Evolutionary conservation across 2,329 filamentous ascomycete species (phyloP).

Genomic region (Penicillium vulpinum): DNA sequence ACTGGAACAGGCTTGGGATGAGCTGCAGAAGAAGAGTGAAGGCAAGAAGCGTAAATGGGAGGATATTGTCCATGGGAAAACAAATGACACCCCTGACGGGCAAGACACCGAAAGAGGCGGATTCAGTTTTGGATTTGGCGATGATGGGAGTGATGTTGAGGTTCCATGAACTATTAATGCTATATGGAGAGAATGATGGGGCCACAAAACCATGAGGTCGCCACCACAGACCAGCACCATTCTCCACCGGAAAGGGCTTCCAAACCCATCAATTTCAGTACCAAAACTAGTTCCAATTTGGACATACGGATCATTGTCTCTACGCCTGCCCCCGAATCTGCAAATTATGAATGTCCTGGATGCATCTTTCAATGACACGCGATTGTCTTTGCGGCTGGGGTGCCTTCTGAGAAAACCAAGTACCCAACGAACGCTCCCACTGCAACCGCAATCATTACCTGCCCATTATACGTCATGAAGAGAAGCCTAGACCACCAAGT

Average conservation of each 20-base stretch:
- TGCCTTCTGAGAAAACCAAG: constrained; percentile 71
- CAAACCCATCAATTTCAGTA: background rate
- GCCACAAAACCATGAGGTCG: background rate
- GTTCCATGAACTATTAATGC: constrained; percentile 40
- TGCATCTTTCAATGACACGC: constrained; percentile 73
- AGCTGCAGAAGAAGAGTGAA: constrained; percentile 62
- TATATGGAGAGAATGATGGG: background rate
- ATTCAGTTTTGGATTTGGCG: constrained; percentile 67
- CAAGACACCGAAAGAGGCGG: constrained; percentile 43
- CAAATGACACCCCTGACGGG: constrained; percentile 34
- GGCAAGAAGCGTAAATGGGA: constrained; percentile 86
- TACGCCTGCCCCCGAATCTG: background rate
- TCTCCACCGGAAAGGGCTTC: background rate
- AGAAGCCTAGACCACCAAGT: constrained; percentile 67
- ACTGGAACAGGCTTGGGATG: constrained; percentile 63
- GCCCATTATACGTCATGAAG: constrained; percentile 99
- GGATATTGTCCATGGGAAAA: constrained; percentile 63
- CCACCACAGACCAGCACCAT: background rate
- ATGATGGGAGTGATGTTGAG: constrained; percentile 56
- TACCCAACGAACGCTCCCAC: constrained; percentile 89
- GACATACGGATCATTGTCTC: background rate
- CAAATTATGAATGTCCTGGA: background rate
- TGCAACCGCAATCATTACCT: constrained; percentile 90
- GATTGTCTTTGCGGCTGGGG: constrained; percentile 75
- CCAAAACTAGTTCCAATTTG: background rate